Evolutionary conservation across 352 stramenopile genomes (phyloP).

Genomic region (Pythium grandisporangium): DNA sequence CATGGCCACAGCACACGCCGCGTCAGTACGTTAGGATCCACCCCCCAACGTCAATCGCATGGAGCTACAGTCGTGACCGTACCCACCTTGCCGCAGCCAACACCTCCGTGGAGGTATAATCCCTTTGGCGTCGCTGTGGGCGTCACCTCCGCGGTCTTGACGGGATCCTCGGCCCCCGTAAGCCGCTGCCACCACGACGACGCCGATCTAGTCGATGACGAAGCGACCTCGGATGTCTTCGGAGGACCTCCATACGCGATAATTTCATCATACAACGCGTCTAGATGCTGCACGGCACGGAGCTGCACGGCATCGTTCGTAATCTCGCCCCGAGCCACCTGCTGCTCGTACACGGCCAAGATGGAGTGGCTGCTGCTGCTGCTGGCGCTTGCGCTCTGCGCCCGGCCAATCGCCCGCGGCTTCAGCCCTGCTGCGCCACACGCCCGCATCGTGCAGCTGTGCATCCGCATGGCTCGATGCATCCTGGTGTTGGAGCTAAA

Average conservation of each 20-base stretch:
- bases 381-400: background rate
- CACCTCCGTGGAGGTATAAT: slow-evolving; percentile 94
- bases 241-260: slow-evolving; percentile 37
- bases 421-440: slow-evolving; percentile 1
- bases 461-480: too few relatives aligned
- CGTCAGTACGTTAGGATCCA: too few relatives aligned
- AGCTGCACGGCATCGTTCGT: slow-evolving; percentile 68
- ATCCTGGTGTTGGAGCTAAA: too few relatives aligned
- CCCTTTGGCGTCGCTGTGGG: slow-evolving; percentile 58
- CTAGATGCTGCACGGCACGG: slow-evolving; percentile 52
- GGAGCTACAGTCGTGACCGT: too few relatives aligned
- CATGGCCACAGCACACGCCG: too few relatives aligned
- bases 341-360: slow-evolving; percentile 49
- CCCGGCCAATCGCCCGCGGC: too few relatives aligned
- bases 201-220: background rate
- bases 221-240: background rate
- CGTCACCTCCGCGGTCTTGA: slow-evolving; percentile 1
- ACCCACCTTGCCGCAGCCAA: slow-evolving; percentile 90
- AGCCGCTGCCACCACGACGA: slow-evolving; percentile 59
- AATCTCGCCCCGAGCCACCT: slow-evolving; percentile 34
- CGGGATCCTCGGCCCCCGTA: slow-evolving; percentile 11
- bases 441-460: too few relatives aligned
- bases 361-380: slow-evolving; percentile 13
- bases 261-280: slow-evolving; percentile 46
- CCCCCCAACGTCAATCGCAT: too few relatives aligned